phyloP scores from a whole-genome alignment of 768 basidiomycete species.

The Agaricus bisporus region DNA sequence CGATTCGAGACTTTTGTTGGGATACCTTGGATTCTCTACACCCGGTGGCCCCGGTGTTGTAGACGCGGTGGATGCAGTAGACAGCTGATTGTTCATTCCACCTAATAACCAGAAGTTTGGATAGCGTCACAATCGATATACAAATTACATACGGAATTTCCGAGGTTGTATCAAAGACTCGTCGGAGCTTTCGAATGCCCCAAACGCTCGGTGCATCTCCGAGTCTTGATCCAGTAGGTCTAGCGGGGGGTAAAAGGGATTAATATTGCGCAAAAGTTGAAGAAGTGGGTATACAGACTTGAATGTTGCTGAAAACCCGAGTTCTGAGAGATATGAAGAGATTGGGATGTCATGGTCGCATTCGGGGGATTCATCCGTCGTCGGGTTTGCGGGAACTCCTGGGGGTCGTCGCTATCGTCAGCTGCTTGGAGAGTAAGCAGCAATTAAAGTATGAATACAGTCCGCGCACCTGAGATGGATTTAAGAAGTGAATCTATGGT shows the following conservation, averaged over 20 bases:
- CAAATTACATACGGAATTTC: constrained; percentile 11
- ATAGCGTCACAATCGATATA: constrained; percentile 2
- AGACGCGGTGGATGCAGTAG: not conserved
- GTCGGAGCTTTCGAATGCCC: constrained; percentile 48
- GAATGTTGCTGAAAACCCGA: constrained; percentile 48
- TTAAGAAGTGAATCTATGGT: constrained; percentile 7
- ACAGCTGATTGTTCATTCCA: not conserved
- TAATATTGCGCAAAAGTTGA: constrained; percentile 9
- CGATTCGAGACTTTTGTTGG: not conserved
- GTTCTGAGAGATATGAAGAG: constrained; percentile 46
- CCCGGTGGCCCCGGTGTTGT: not conserved
- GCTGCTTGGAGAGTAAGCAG: constrained; percentile 12
- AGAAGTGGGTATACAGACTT: constrained; percentile 31
- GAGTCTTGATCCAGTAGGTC: constrained; percentile 67
- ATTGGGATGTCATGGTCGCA: constrained; percentile 49
- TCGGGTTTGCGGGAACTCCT: constrained; percentile 31
- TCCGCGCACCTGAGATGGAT: constrained; percentile 6
- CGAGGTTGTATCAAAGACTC: constrained; percentile 21
- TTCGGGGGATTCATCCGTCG: constrained; percentile 37
- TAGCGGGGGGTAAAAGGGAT: constrained; percentile 23
- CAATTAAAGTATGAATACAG: not conserved
- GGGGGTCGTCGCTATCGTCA: constrained; percentile 32
- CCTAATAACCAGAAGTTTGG: constrained; percentile 6
- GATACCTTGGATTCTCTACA: not conserved
- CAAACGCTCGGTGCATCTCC: constrained; percentile 64